Evolutionary conservation across 2,329 filamentous ascomycete genomes (phyloP).

Genomic region (Sporothrix humicola): DNA sequence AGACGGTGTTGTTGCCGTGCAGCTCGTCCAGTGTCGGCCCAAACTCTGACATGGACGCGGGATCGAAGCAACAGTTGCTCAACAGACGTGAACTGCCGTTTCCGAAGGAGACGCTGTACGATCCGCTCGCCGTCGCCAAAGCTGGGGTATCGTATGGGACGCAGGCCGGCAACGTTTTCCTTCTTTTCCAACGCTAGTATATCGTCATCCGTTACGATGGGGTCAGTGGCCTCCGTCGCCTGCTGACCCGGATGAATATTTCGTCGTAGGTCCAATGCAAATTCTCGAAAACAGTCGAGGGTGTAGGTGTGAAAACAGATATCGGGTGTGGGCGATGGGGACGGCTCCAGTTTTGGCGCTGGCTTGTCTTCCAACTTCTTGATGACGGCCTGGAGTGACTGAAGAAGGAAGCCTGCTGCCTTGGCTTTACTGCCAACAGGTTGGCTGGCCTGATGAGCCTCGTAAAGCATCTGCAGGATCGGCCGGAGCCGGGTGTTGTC

Average conservation of each 20-base stretch:
- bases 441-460: background rate
- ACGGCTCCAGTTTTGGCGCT: background rate
- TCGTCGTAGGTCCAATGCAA: background rate
- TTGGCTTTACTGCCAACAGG: background rate
- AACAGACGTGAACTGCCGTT: background rate
- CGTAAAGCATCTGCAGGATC: background rate
- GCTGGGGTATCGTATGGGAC: background rate
- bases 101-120: background rate
- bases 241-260: background rate
- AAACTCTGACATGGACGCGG: too few species aligned
- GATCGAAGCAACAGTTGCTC: background rate
- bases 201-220: background rate
- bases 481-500: conserved; percentile 23
- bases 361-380: background rate
- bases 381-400: background rate
- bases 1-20: background rate
- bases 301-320: background rate
- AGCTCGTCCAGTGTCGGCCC: background rate
- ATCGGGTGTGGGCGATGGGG: background rate
- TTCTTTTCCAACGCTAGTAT: background rate
- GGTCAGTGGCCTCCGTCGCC: background rate
- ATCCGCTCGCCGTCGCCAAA: background rate
- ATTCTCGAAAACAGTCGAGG: background rate
- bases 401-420: background rate
- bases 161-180: background rate